Percentiles rank a stretch among this genome's conserved stretches.
phyloP scores from a whole-genome alignment of 495 filamentous ascomycete genomes.

The Aspergillus baeticus region DNA sequence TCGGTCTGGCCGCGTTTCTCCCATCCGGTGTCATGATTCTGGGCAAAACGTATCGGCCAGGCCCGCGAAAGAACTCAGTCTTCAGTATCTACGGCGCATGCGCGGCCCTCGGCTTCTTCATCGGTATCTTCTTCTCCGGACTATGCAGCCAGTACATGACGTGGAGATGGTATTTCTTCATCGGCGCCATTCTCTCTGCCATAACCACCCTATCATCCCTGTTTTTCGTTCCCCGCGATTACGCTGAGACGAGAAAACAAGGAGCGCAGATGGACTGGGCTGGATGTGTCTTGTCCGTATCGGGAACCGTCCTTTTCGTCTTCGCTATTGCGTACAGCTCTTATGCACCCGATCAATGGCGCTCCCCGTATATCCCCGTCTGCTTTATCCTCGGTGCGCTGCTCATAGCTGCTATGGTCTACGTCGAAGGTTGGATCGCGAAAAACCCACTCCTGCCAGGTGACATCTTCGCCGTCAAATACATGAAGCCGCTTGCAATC shows the following conservation, averaged over 20 bases:
- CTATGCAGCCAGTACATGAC: conserved; percentile 58
- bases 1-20: conserved; percentile 76
- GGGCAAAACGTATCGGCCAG: conserved; percentile 77
- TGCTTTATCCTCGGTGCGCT: conserved; percentile 59
- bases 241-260: conserved; percentile 42
- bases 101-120: conserved; percentile 77
- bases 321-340: conserved; percentile 77
- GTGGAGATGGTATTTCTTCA: conserved; percentile 82
- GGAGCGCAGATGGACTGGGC: conserved; percentile 69
- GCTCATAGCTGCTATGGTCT: conserved; percentile 46
- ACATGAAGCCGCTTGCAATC: conserved; percentile 65
- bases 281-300: conserved; percentile 62
- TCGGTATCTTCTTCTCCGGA: conserved; percentile 80
- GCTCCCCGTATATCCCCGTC: conserved; percentile 67
- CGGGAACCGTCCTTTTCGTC: conserved; percentile 67
- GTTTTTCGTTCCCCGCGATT: conserved; percentile 66
- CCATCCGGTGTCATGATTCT: conserved; percentile 78
- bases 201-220: conserved; percentile 54
- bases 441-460: conserved; percentile 69
- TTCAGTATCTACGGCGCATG: conserved; percentile 80
- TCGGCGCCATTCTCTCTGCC: conserved; percentile 58
- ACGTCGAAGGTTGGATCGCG: conserved; percentile 76
- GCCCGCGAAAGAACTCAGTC: conserved; percentile 80
- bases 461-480: conserved; percentile 71
- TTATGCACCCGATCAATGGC: conserved; percentile 68